Percentiles rank a stretch among this genome's conserved stretches.
These are phyloP conservation scores for Alternaria arborescens DNA, from an alignment of 2,329 filamentous ascomycete species.

Conservation along the genomic window DNA sequence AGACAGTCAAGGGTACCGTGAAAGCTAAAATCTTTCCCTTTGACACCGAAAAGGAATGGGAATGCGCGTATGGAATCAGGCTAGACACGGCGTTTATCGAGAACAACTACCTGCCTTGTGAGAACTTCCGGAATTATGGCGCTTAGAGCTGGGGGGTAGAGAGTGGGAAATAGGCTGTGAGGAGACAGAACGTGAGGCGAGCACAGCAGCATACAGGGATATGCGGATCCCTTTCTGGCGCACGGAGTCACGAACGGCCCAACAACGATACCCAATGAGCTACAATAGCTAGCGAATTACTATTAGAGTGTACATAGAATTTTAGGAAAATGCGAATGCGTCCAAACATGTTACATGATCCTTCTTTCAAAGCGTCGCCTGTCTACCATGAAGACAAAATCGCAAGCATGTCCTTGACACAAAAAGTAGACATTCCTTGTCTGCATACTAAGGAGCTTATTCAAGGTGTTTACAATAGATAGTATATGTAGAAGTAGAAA, in stretches of 20 bases:
- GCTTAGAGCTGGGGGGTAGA: neutral
- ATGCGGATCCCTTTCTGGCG: neutral
- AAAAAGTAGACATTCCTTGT: no score
- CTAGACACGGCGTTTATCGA: slow-evolving; percentile 54
- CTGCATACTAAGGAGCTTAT: no score
- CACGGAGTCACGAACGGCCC: neutral
- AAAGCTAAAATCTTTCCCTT: slow-evolving; percentile 42
- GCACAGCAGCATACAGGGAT: neutral
- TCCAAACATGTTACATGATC: neutral
- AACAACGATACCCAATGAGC: slow-evolving; percentile 1
- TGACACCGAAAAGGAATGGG: slow-evolving; percentile 38
- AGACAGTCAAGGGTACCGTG: slow-evolving; percentile 47
- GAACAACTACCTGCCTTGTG: slow-evolving; percentile 49
- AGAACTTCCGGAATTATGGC: slow-evolving; percentile 42
- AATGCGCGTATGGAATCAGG: slow-evolving; percentile 45
- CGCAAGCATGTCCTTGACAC: no score
- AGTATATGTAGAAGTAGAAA: no score
- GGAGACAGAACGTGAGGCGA: neutral
- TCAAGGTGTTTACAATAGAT: no score
- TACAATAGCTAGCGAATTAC: neutral
- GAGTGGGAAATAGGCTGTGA: neutral
- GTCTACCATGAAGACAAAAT: neutral
- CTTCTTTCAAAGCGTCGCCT: neutral
- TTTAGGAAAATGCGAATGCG: neutral
- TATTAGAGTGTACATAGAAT: neutral